These are phyloP conservation scores for Megacollybia marginata DNA, from an alignment of 768 basidiomycete genomes.

Conservation along the genomic window DNA sequence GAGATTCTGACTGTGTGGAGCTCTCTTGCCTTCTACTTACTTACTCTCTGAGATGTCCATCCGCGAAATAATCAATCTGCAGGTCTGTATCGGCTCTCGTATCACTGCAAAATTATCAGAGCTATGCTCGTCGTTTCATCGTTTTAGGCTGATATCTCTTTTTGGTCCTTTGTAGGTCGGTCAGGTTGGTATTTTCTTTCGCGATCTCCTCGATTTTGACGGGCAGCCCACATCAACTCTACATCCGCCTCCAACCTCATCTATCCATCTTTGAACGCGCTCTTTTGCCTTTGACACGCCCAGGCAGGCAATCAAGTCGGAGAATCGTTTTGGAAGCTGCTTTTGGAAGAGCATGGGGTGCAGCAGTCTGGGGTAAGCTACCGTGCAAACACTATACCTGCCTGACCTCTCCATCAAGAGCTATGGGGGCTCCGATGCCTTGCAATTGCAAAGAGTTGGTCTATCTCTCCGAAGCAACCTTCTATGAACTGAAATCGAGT, in stretches of 20 bases:
- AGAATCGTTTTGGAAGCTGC: constrained; percentile 84
- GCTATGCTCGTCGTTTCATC: not conserved
- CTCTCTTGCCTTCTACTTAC: too few species aligned
- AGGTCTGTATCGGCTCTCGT: constrained; percentile 33
- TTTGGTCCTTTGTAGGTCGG: constrained; percentile 43
- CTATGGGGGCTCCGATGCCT: too few species aligned
- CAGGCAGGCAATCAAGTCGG: constrained; percentile 77
- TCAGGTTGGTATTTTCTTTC: constrained; percentile 44
- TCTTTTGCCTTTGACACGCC: not conserved
- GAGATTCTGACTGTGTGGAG: too few species aligned
- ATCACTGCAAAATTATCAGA: not conserved
- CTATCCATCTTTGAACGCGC: constrained; percentile 1
- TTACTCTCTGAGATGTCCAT: constrained; percentile 31
- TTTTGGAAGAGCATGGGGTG: constrained; percentile 82
- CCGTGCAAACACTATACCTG: too few species aligned
- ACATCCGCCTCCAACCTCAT: constrained; percentile 3
- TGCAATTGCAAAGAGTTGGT: too few species aligned
- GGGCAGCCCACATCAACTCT: not conserved
- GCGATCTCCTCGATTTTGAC: not conserved
- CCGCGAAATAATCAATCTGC: constrained; percentile 79
- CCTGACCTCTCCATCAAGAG: too few species aligned
- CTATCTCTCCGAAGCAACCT: not conserved
- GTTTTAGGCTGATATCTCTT: too few species aligned
- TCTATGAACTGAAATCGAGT: not conserved
- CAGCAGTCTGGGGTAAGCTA: constrained; percentile 54